Percentiles rank a stretch among this genome's conserved stretches.
Conservation (phyloP, 2,329 filamentous ascomycete species). For the Elsinoe perseae region DNA sequence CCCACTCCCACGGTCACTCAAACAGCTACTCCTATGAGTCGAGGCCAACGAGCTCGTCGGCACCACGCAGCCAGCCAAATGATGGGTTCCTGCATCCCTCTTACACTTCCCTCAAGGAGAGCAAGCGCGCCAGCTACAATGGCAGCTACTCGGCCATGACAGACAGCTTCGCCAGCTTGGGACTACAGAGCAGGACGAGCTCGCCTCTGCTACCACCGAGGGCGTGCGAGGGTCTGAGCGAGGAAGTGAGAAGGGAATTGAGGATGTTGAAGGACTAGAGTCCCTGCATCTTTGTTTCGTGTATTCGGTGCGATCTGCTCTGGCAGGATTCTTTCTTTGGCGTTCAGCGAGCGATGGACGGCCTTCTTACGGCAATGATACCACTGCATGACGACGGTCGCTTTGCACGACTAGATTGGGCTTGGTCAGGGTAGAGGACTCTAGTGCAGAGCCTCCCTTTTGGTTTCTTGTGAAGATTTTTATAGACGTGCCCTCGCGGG, state of each 20-base stretch:
- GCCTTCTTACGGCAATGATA: not conserved
- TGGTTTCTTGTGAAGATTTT: not conserved
- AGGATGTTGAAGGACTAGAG: conserved; percentile 8
- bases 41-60: not conserved
- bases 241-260: conserved; percentile 14
- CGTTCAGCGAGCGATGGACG: conserved; percentile 3
- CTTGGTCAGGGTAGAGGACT: not conserved
- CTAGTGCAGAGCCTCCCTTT: conserved; percentile 10
- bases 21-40: not conserved
- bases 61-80: not conserved
- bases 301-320: not conserved
- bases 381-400: not conserved
- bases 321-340: not conserved
- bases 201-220: not conserved
- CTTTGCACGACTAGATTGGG: not conserved
- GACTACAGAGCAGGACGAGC: not conserved
- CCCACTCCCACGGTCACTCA: not conserved
- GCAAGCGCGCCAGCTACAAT: not conserved
- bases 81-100: not conserved
- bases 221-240: not conserved
- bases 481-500: not conserved
- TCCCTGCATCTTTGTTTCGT: not conserved
- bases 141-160: conserved; percentile 8
- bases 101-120: not conserved
- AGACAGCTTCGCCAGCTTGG: conserved; percentile 2